Evolutionary conservation across 495 filamentous ascomycete species (phyloP), one percentile per base, ranked within the genome.

Genomic region (Podospora pseudopauciseta): DNA sequence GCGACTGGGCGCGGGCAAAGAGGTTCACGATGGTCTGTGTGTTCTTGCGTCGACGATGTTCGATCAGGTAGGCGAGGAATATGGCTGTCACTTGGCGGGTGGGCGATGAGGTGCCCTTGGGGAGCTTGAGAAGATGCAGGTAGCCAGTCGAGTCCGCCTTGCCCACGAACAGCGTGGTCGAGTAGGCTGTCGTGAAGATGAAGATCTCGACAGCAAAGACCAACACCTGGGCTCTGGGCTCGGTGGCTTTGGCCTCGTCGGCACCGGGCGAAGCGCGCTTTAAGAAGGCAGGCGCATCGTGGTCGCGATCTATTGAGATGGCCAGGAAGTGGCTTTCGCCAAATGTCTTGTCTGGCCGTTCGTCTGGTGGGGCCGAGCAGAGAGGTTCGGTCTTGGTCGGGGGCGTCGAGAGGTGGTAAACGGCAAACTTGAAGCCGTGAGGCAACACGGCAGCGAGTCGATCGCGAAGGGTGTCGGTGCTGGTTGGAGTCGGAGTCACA

Each of bases 141-240:
- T 91, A 94, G 60, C 95, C 95, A 2, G 94, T 97, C 18, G 94
- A 97, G 78, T 99, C 95, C 61, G 95, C 95, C 80, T 99, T 99
- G 66, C 92, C 93, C 53, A 99, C 89, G 79, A 98, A 99, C 44
- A 98, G 85, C 49, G 89, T 96, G 4, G 90, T 96, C 39, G 91
- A 85, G 78, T 87, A 86, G 68, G 86, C 86, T 39, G 91, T 96
- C 23, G 91, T 88, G 70, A 89, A 88, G 62, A 96, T 85, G 66
- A 90, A 80, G 23, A 91, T 76, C 68, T 89, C 84, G 11, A 90
- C 65, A 66, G 83, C 82, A 4, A 88, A 77, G 39, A 88, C 77
- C 0, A 84, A 64, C 5, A 83, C 78, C 39, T 69, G 71, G 34
- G 57, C 71, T 2, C 23, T 63, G 6, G 68, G 7, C 0, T 62